These are phyloP conservation scores for Orychophragmus violaceus DNA, from an alignment of 345 rosid genomes.

Conservation along the genomic window DNA sequence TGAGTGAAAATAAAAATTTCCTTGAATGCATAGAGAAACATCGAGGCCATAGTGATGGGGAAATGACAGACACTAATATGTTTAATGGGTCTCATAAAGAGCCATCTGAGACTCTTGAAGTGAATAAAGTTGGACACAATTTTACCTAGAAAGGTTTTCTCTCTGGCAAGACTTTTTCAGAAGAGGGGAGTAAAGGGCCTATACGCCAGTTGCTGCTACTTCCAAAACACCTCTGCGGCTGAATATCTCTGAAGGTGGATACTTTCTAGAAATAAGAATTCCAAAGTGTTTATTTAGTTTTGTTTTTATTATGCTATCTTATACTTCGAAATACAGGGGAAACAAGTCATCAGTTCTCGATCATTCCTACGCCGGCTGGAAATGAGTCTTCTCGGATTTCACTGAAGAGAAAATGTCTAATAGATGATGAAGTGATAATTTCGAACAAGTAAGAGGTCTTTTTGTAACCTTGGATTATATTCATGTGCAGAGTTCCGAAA, in stretches of 20 bases:
- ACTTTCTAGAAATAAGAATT: neutral
- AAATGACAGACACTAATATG: constrained; percentile 12
- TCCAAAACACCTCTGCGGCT: constrained; percentile 37
- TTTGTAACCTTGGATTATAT: neutral
- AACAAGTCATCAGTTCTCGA: constrained; percentile 35
- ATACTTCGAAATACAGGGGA: constrained; percentile 33
- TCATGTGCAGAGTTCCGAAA: neutral
- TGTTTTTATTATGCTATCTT: neutral
- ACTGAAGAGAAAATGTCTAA: constrained; percentile 53
- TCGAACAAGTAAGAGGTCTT: constrained; percentile 52
- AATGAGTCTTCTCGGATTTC: constrained; percentile 43
- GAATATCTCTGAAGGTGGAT: constrained; percentile 34
- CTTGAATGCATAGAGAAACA: constrained; percentile 33
- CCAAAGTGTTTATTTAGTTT: neutral
- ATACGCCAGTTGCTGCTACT: constrained; percentile 28
- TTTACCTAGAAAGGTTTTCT: constrained; percentile 20
- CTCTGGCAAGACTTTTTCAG: constrained; percentile 18
- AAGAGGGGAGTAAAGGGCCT: constrained; percentile 18
- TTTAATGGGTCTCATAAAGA: constrained; percentile 12
- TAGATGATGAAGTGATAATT: constrained; percentile 51
- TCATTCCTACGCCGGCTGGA: constrained; percentile 54
- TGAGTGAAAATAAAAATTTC: constrained; percentile 10
- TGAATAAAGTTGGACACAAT: constrained; percentile 26
- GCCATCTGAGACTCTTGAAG: constrained; percentile 18
- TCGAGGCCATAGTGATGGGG: constrained; percentile 26